Evolutionary conservation across 257 asterid genomes (phyloP).

Genomic region (Schizonepeta tenuifolia): DNA sequence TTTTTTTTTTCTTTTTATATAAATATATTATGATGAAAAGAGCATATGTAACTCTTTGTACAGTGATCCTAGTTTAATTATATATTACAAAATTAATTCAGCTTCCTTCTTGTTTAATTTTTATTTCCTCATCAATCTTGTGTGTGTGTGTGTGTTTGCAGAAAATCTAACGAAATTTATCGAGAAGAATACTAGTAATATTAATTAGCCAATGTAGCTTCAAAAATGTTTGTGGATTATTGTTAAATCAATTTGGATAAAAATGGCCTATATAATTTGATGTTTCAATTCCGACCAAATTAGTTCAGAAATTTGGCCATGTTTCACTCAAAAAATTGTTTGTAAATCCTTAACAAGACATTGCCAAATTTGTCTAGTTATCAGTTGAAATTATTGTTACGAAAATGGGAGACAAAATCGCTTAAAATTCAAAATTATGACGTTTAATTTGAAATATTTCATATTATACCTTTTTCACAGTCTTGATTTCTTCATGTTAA

Average conservation of each 20-base stretch:
- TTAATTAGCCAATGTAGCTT: no score
- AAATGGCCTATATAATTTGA: conserved; percentile 1
- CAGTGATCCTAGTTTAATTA: conserved; percentile 10
- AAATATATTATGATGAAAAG: conserved; percentile 3
- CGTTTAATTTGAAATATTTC: background rate
- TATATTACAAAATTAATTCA: background rate
- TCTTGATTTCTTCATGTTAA: background rate
- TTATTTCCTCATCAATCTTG: background rate
- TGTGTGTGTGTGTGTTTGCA: background rate
- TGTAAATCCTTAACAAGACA: background rate
- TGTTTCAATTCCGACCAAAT: background rate
- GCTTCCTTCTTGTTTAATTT: background rate
- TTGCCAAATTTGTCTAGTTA: conserved; percentile 1
- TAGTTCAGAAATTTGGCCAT: background rate
- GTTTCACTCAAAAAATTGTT: conserved; percentile 9
- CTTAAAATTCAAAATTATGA: background rate
- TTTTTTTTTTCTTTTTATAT: background rate
- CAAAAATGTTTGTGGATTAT: no score
- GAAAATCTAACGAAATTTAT: background rate
- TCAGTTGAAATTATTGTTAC: conserved; percentile 2
- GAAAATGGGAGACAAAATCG: conserved; percentile 9
- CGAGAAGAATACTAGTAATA: no score
- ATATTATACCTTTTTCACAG: background rate
- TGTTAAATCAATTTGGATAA: background rate
- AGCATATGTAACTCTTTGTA: conserved; percentile 27